These are phyloP conservation scores for Mycena alexandri DNA, from an alignment of 768 basidiomycete species.

Conservation along the genomic window DNA sequence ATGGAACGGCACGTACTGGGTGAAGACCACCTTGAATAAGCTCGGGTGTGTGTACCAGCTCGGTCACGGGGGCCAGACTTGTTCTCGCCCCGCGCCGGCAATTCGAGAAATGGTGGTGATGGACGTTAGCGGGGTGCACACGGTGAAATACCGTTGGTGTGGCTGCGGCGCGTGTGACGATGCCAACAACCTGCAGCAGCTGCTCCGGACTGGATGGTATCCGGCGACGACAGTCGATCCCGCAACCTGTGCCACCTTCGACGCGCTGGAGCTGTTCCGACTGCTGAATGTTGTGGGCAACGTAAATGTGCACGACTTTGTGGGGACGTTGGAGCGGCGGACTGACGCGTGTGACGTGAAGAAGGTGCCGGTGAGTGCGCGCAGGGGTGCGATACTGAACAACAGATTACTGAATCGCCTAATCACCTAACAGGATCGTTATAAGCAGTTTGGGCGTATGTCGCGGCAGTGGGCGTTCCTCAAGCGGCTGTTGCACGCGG, in stretches of 20 bases:
- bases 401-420: too few relatives aligned
- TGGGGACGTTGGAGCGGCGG: constrained; percentile 15
- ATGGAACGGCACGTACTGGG: too few relatives aligned
- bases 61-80: too few relatives aligned
- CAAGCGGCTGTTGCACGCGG: constrained; percentile 22
- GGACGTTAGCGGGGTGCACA: too few relatives aligned
- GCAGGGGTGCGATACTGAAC: too few relatives aligned
- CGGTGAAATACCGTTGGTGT: too few relatives aligned
- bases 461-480: constrained; percentile 26
- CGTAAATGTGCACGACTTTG: constrained; percentile 33
- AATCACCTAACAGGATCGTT: constrained; percentile 16
- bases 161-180: too few relatives aligned
- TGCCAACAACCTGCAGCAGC: too few relatives aligned
- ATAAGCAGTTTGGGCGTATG: constrained; percentile 13
- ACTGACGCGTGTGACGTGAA: neutral
- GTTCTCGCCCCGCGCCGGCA: too few relatives aligned
- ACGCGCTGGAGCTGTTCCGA: constrained; percentile 28
- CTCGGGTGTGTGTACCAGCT: too few relatives aligned
- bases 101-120: too few relatives aligned
- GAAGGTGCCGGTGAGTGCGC: constrained; percentile 17
- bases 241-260: constrained; percentile 27
- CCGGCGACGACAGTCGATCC: constrained; percentile 31
- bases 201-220: constrained; percentile 34
- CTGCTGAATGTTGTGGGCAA: constrained; percentile 30
- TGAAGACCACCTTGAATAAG: too few relatives aligned